These are phyloP conservation scores for Solanum medicagineum DNA, from an alignment of 257 asterid species.

Conservation along the genomic window DNA sequence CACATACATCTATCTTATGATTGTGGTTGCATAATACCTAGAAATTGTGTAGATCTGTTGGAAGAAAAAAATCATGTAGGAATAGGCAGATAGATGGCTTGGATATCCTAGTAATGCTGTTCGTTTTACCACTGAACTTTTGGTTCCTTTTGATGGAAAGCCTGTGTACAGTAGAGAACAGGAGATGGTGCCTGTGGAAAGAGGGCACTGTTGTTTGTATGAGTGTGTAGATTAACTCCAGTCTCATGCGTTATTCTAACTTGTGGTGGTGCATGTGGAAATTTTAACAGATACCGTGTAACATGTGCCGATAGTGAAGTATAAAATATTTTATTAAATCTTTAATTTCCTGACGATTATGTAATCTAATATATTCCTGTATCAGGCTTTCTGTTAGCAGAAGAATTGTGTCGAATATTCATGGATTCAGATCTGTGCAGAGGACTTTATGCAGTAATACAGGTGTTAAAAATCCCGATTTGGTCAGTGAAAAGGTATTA, in stretches of 20 bases:
- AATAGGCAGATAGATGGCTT: background rate
- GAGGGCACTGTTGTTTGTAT: background rate
- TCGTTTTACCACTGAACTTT: background rate
- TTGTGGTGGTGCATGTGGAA: background rate
- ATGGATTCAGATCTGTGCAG: constrained; percentile 20
- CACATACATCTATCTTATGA: background rate
- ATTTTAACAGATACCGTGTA: background rate
- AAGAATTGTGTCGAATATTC: constrained; percentile 17
- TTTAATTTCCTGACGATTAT: background rate
- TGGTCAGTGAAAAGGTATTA: constrained; percentile 12
- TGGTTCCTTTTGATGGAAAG: background rate
- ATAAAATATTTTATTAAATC: background rate
- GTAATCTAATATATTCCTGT: background rate
- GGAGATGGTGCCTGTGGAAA: background rate
- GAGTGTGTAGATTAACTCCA: background rate
- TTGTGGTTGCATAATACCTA: background rate
- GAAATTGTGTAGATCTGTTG: background rate
- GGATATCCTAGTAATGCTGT: background rate
- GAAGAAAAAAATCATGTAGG: background rate
- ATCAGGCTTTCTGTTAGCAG: constrained; percentile 33
- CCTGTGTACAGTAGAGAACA: background rate
- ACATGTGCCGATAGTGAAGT: background rate
- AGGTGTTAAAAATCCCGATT: constrained; percentile 24
- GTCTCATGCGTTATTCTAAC: background rate
- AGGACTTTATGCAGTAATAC: constrained; percentile 40